phyloP scores from a whole-genome alignment of 345 rosid genomes.

The Dimocarpus longan region DNA sequence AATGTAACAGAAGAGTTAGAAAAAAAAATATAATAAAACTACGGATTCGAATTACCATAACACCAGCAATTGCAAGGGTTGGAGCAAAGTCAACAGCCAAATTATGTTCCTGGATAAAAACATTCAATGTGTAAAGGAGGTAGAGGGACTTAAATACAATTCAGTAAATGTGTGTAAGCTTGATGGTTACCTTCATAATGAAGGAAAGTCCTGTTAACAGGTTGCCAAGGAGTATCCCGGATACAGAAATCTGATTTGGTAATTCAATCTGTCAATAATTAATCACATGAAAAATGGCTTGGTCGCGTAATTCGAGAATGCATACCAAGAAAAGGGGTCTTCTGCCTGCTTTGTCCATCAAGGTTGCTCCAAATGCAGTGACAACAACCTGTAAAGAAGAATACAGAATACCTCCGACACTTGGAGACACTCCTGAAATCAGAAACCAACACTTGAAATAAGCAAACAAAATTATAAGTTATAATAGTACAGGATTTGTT shows the following conservation, averaged over 20 bases:
- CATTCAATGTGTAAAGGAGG: not conserved
- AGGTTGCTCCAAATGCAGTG: slow-evolving; percentile 38
- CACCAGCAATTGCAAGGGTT: slow-evolving; percentile 40
- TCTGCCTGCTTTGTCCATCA: slow-evolving; percentile 51
- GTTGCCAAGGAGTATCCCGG: slow-evolving; percentile 43
- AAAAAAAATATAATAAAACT: not conserved
- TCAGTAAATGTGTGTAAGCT: not conserved
- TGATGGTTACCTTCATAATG: slow-evolving; percentile 38
- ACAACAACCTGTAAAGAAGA: slow-evolving; percentile 42
- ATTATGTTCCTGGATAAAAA: slow-evolving; percentile 33
- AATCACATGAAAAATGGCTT: not conserved
- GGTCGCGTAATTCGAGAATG: not conserved
- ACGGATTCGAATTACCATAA: slow-evolving; percentile 35
- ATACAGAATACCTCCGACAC: slow-evolving; percentile 45
- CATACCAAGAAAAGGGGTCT: slow-evolving; percentile 48
- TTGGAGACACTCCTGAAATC: slow-evolving; percentile 37
- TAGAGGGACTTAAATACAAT: not conserved
- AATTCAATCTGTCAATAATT: not conserved
- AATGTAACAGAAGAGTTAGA: not conserved
- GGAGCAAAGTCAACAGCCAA: slow-evolving; percentile 37
- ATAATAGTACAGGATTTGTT: too few relatives aligned
- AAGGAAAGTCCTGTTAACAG: slow-evolving; percentile 43
- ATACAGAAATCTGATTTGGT: slow-evolving; percentile 42
- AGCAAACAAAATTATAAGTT: not conserved
- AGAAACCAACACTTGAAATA: not conserved